These are phyloP conservation scores for Russula ochroleuca DNA, from an alignment of 768 basidiomycete genomes.

Conservation along the genomic window DNA sequence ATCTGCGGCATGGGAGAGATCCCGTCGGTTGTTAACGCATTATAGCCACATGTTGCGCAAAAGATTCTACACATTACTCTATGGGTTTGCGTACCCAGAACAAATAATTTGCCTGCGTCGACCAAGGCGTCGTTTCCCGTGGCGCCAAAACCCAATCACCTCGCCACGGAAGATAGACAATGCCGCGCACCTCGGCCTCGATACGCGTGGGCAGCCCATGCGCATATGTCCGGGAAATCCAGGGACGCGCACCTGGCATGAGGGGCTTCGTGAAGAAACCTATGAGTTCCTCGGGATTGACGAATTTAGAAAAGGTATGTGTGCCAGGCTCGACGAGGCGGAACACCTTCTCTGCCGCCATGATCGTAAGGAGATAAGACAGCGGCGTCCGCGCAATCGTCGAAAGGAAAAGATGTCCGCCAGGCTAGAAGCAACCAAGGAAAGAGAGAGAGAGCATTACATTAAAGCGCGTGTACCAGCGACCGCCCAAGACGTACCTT, in stretches of 20 bases:
- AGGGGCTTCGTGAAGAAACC: conserved; percentile 69
- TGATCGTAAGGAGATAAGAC: conserved; percentile 63
- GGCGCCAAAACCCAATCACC: conserved; percentile 69
- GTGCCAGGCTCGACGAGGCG: conserved; percentile 81
- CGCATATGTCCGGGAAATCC: conserved; percentile 54
- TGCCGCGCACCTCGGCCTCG: conserved; percentile 76
- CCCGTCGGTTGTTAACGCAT: too few species aligned
- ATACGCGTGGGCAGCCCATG: conserved; percentile 50
- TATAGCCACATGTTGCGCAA: neutral
- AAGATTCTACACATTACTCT: neutral
- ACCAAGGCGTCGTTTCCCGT: conserved; percentile 42
- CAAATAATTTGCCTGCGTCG: conserved; percentile 68
- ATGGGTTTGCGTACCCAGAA: conserved; percentile 81
- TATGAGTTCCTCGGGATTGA: conserved; percentile 82
- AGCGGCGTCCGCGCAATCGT: conserved; percentile 87
- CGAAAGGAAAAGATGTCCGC: conserved; percentile 92
- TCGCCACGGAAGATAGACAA: conserved; percentile 69
- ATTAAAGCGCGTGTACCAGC: too few species aligned
- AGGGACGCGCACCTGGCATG: conserved; percentile 37
- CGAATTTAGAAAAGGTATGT: conserved; percentile 86
- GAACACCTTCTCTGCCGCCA: conserved; percentile 78
- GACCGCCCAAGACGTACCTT: conserved; percentile 55
- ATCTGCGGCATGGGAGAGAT: too few species aligned
- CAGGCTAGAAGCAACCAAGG: conserved; percentile 56
- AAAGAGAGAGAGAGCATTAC: neutral